phyloP scores from a whole-genome alignment of 306 rosid species.

The Prinsepia uniflora region DNA sequence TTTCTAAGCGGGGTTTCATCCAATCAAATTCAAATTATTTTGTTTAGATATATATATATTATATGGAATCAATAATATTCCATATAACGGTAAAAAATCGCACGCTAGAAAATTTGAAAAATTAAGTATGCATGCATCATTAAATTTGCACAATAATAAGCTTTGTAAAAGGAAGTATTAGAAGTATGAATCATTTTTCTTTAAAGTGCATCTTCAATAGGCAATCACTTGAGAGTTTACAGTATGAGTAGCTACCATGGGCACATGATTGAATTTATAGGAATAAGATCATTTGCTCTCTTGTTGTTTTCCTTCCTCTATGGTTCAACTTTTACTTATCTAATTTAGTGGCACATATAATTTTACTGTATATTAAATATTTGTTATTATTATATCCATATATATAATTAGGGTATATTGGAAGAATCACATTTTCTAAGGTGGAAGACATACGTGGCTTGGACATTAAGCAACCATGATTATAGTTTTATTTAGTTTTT shows the following conservation, averaged over 20 bases:
- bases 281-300: too few relatives aligned
- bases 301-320: too few relatives aligned
- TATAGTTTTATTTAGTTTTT: not conserved
- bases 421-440: not conserved
- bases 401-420: not conserved
- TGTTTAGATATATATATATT: too few relatives aligned
- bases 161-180: not conserved
- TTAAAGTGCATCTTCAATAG: not conserved
- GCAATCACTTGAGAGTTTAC: not conserved
- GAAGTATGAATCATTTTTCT: not conserved
- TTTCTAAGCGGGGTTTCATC: too few relatives aligned
- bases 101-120: too few relatives aligned
- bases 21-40: too few relatives aligned
- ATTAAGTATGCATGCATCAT: too few relatives aligned
- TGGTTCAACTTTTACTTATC: not conserved
- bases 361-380: not conserved
- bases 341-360: not conserved
- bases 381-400: not conserved
- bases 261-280: not conserved
- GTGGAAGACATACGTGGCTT: slow-evolving; percentile 17
- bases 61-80: too few relatives aligned
- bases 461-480: slow-evolving; percentile 7
- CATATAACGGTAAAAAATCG: too few relatives aligned
- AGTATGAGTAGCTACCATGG: not conserved
- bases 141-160: too few relatives aligned